Base-by-base conservation (phyloP, 768 basidiomycete species). In the Phanerochaete sordida region DNA sequence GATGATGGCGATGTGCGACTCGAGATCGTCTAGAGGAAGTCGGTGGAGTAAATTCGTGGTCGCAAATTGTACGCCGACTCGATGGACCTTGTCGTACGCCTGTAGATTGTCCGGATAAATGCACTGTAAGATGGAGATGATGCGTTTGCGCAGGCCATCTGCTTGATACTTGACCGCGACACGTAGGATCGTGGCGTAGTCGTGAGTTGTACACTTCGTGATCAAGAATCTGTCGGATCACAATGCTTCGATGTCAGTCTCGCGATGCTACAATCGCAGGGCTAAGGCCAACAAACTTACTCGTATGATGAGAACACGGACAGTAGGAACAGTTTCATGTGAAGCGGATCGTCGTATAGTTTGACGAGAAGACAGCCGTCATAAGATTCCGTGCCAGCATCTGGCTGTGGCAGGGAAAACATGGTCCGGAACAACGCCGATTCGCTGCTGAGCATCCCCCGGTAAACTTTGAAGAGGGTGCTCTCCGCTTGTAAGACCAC, bases 391-490 rank as follows among this genome's bases (percentile, higher is more conserved):
- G 3, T 3, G 19, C n/a, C 31, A 1, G 39, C 37, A 24, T 23
- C 58, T 16, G 58, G 33, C 24, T 59, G 58, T 15, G 58, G 58
- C 12, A 59, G 39, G 1, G 49, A 51, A 33, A 59, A 53, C 31
- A 59, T 33, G 30, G 35, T 33, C 16, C 16, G 13, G 24, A 59
- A 59, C 9, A 74, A 58, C 0, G 67, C 50, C 3, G 71, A 71
- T 11, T 65, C 62, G 13, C 54, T 46, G 23, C 65, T 30, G 15
- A 74, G 61, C 23, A 72, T 39, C 11, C 64, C 66, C 7, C 59
- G 52, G 49, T 65, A 69, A 26, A 74, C 68, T 9, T 66, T 63
- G 59, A 68, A 74, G 3, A 63, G 59, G 12, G 57, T 64, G 23
- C 63, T 55, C 11, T 63, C 61, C 7, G 70, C 69, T 31, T 65